Conservation (phyloP, 2,329 filamentous ascomycete species). For the Trichoderma simmonsii region DNA sequence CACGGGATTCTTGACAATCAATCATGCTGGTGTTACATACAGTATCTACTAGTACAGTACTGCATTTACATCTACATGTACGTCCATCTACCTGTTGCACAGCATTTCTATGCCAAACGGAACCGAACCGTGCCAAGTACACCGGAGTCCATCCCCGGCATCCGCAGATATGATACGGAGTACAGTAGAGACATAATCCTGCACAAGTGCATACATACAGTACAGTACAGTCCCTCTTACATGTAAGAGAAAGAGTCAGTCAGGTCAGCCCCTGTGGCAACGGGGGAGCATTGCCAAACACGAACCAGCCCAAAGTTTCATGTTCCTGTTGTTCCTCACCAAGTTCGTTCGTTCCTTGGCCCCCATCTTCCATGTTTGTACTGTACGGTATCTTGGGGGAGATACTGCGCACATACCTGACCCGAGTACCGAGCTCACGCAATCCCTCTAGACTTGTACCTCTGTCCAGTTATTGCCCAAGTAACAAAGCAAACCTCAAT, state of each 20-base stretch:
- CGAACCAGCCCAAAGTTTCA: background rate
- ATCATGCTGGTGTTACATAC: background rate
- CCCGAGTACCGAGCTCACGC: background rate
- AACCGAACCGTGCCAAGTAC: background rate
- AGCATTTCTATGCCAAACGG: background rate
- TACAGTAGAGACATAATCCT: background rate
- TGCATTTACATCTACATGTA: too few relatives aligned
- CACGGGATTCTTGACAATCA: background rate
- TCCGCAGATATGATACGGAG: background rate
- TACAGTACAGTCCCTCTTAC: background rate
- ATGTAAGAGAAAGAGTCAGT: background rate
- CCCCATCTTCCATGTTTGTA: background rate
- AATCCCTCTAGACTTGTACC: background rate
- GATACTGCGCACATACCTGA: background rate
- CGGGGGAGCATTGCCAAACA: background rate
- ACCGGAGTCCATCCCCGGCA: background rate
- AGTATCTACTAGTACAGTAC: background rate
- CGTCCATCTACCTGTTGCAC: background rate
- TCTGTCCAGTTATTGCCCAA: background rate
- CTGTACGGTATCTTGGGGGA: background rate
- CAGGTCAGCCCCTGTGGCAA: background rate
- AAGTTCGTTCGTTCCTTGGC: background rate
- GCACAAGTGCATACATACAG: background rate
- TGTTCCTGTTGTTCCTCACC: background rate
- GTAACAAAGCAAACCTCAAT: background rate